Conservation (phyloP, 129 eudicot species). For the Glebionis coronaria region DNA sequence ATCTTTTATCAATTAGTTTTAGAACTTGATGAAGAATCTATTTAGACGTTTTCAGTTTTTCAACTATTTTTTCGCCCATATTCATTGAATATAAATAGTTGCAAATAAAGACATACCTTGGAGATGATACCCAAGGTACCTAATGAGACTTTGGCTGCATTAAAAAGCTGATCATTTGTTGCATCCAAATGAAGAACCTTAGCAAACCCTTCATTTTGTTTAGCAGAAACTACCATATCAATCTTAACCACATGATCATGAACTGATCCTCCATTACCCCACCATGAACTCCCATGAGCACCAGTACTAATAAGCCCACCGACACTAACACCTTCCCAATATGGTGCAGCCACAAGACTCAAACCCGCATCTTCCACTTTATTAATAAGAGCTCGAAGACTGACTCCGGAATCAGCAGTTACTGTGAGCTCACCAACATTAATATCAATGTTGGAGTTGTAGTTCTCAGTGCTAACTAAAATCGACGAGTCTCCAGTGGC, state of each 20-base stretch:
- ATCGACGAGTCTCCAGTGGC: slow-evolving; percentile 24
- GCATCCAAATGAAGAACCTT: slow-evolving; percentile 47
- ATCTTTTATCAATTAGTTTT: too few species aligned
- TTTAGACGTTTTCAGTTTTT: too few species aligned
- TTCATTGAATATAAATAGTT: too few species aligned
- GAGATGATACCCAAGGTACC: slow-evolving; percentile 79
- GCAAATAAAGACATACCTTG: slow-evolving; percentile 40
- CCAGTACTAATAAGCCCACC: slow-evolving; percentile 69
- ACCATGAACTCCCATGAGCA: slow-evolving; percentile 94
- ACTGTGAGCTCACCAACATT: slow-evolving; percentile 35
- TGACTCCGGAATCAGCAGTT: slow-evolving; percentile 73
- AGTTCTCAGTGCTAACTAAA: slow-evolving; percentile 61
- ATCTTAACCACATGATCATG: slow-evolving; percentile 68
- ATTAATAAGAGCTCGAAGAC: slow-evolving; percentile 52
- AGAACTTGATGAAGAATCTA: too few species aligned
- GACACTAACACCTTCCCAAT: slow-evolving; percentile 90
- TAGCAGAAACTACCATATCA: slow-evolving; percentile 53
- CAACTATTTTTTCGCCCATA: too few species aligned
- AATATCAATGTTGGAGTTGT: slow-evolving; percentile 36
- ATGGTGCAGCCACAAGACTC: slow-evolving; percentile 71
- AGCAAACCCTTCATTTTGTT: slow-evolving; percentile 46
- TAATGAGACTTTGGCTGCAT: slow-evolving; percentile 72
- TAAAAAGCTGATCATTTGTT: slow-evolving; percentile 31
- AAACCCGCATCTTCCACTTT: slow-evolving; percentile 46
- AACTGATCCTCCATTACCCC: slow-evolving; percentile 75